Conservation (phyloP, 2,329 filamentous ascomycete species). For the Alternaria brassicae region DNA sequence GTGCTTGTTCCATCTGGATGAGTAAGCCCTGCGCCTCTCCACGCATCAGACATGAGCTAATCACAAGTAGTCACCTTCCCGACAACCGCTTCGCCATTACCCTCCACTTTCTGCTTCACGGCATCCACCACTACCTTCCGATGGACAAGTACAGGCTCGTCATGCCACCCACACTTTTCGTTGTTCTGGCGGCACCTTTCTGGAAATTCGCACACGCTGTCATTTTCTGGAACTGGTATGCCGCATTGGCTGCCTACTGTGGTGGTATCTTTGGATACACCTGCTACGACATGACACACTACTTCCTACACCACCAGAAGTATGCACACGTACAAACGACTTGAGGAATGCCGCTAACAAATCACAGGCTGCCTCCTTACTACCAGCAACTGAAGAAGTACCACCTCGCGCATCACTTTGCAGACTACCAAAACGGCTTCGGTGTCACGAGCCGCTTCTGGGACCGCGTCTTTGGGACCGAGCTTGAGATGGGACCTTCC, state of each 20-base stretch:
- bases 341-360: constrained; percentile 14
- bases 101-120: constrained; percentile 90
- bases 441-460: constrained; percentile 97
- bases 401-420: constrained; percentile 95
- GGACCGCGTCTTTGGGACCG: constrained; percentile 91
- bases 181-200: constrained; percentile 84
- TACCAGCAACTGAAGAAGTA: constrained; percentile 96
- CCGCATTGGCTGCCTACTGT: constrained; percentile 78
- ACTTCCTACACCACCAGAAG: constrained; percentile 97
- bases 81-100: constrained; percentile 90
- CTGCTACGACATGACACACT: constrained; percentile 96
- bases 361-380: constrained; percentile 74
- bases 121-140: constrained; percentile 97
- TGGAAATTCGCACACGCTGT: constrained; percentile 87
- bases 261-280: constrained; percentile 96
- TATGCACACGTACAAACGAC: constrained; percentile 49
- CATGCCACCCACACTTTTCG: constrained; percentile 91
- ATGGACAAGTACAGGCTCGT: constrained; percentile 98
- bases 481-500: constrained; percentile 65
- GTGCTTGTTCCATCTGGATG: constrained; percentile 91
- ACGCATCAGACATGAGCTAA: constrained; percentile 12
- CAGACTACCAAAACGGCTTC: constrained; percentile 97
- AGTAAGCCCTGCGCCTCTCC: constrained; percentile 63
- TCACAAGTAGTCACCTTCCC: constrained; percentile 72
- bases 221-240: constrained; percentile 85